Base-by-base conservation (phyloP, 2,329 filamentous ascomycete genomes). In the Calycina herbarum region DNA sequence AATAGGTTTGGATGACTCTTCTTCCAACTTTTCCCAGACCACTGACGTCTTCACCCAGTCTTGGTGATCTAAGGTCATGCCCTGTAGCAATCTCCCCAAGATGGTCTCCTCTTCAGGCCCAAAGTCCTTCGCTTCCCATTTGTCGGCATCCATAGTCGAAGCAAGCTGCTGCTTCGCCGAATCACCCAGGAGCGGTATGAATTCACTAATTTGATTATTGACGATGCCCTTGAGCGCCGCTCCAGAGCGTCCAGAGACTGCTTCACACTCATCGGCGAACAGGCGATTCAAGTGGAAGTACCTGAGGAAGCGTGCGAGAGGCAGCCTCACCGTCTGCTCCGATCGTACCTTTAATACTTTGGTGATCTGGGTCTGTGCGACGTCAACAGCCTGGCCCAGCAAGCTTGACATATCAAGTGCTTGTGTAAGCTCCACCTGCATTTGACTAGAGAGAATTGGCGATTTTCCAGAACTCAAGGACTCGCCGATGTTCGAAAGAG, bases 261-360 rank as follows among this genome's bases (percentile, higher is more conserved):
- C 89, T 77, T 96, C 92, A 73, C 92, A 95, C 75, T 96, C 92
- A 67, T 93, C 93, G 60, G 91, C 89, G 76, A 95, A 95, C 64
- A 93, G 86, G 7, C 92, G 82, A 73, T 94, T 95, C 42, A 96
- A 82, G 0, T 86, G 92, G 72, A 94, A 94, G 76, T 95, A 95
- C 35, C 92, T 86, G 95, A 42, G 3, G 15, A 42, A 42, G 10
- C 15, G 10, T 13, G 40, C 11, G 11, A 42, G 40, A 42, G 40
- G 78, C 76, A 96, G 95, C 70, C 86, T 83, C 57, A 86, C 80
- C 1, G 92, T 89, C 74, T 93, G 89, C 68, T 93, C 90, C 2
- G 89, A 85, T 35, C 92, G 86, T 0, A 94, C 91, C 64, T 89
- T 90, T 31, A 95, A 81, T 0, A 95, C 83, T 73, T 92, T 92